These are phyloP conservation scores for Pittosporum tobira DNA, from an alignment of 129 eudicot species.

Conservation along the genomic window DNA sequence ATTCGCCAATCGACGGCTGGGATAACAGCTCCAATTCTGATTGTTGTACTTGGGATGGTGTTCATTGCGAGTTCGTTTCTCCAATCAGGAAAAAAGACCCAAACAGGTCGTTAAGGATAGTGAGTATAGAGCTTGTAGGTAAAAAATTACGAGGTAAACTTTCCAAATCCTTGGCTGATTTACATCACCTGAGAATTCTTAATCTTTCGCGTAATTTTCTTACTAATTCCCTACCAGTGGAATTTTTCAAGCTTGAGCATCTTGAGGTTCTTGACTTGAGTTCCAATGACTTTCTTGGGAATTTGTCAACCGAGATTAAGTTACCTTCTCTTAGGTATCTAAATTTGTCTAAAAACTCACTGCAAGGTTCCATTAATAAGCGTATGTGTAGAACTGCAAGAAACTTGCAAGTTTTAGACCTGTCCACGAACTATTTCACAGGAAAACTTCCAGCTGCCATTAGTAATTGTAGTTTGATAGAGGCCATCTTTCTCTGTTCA, in stretches of 20 bases:
- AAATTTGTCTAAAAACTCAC: not conserved
- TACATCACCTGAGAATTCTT: not conserved
- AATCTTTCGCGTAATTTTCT: constrained; percentile 1
- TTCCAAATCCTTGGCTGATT: not conserved
- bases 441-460: not conserved
- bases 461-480: not conserved
- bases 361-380: not conserved
- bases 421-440: not conserved
- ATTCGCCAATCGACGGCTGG: not conserved
- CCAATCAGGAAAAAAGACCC: not conserved
- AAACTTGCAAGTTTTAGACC: not conserved
- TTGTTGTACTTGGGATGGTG: constrained; percentile 10
- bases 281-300: not conserved
- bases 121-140: not conserved
- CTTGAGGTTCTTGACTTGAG: not conserved
- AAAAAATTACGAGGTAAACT: not conserved
- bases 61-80: not conserved
- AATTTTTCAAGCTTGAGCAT: not conserved
- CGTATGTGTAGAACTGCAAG: not conserved
- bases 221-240: not conserved
- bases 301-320: not conserved
- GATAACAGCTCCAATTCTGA: not conserved
- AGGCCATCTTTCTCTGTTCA: constrained; percentile 1
- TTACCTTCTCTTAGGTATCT: not conserved
- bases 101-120: not conserved